Conservation (phyloP, 768 basidiomycete genomes). For the Scleroderma citrinum region DNA sequence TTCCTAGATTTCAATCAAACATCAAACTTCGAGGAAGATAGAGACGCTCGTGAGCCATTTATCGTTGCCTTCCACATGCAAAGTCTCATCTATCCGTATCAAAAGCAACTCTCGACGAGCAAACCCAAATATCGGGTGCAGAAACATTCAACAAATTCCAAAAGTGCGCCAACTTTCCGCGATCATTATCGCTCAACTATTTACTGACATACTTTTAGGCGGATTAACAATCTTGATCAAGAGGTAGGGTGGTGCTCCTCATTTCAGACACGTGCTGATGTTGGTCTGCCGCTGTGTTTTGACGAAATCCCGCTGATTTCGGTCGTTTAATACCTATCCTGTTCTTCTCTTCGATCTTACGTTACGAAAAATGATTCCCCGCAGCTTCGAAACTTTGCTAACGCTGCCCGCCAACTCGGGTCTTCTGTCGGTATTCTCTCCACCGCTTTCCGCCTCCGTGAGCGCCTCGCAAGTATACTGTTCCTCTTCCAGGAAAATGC, state of each 20-base stretch:
- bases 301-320: too few species aligned
- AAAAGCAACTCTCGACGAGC: constrained; percentile 61
- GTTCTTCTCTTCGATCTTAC: neutral
- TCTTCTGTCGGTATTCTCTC: constrained; percentile 74
- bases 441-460: constrained; percentile 65
- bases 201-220: constrained; percentile 31
- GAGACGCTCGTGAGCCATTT: constrained; percentile 54
- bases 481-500: constrained; percentile 73
- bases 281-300: neutral
- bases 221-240: constrained; percentile 57
- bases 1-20: constrained; percentile 32
- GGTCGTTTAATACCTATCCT: neutral
- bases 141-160: constrained; percentile 61
- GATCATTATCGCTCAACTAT: neutral
- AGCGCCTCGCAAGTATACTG: constrained; percentile 60
- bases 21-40: constrained; percentile 56
- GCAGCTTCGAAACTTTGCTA: constrained; percentile 72
- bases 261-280: neutral
- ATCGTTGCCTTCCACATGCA: neutral
- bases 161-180: constrained; percentile 33
- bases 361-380: neutral
- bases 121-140: constrained; percentile 61
- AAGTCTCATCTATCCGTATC: neutral
- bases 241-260: constrained; percentile 36
- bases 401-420: constrained; percentile 70